Base-by-base conservation (phyloP, 2,329 filamentous ascomycete genomes). In the Massarina eburnea region DNA sequence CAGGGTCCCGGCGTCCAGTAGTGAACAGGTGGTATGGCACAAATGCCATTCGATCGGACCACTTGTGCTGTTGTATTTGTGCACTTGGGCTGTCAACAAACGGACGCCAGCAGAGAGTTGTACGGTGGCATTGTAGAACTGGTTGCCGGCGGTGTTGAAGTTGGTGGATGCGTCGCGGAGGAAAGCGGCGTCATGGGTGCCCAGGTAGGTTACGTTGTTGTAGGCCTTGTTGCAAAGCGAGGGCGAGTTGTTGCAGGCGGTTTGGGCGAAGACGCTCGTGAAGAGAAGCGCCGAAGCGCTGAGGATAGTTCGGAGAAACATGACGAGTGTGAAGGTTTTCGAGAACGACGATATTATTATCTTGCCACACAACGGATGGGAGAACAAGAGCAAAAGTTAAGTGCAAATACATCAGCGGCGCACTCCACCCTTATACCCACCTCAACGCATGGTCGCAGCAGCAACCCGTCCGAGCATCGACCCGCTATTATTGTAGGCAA, bases 171-270 rank as follows among this genome's bases (percentile, higher is more conserved):
- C 67, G 59, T 89, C 84, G 39, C 86, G 78, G 34, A 91, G 68
- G 65, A 91, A 91, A 9, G 87, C 77, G 49, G 81, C 84, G 71
- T 91, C 80, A 72, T 91, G 88, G 15, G 86, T 86, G 18, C 88
- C 88, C 61, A 92, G 81, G 67, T 91, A 80, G 3, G 88, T 91
- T 57, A 94, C 80, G 55, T 86, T 82, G 72, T 83, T 84, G 74
- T 94, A 94, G 15, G 80, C 73, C 52, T 81, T 82, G 50, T 73
- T 75, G 75, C 89, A 94, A 32, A 94, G 80, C 34, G 77, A 73
- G 0, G 88, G 86, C 1, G 86, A 90, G 76, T 92, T 92, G 73
- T 94, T 94, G 80, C 89, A 94, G 24, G 84, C 82, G 54, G 62
- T 67, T 41, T 70, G 62, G 45, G 67, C 67, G 4, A 60, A 59